These are phyloP conservation scores for Lentinula sp. DNA, from an alignment of 768 basidiomycete species.

Conservation along the genomic window DNA sequence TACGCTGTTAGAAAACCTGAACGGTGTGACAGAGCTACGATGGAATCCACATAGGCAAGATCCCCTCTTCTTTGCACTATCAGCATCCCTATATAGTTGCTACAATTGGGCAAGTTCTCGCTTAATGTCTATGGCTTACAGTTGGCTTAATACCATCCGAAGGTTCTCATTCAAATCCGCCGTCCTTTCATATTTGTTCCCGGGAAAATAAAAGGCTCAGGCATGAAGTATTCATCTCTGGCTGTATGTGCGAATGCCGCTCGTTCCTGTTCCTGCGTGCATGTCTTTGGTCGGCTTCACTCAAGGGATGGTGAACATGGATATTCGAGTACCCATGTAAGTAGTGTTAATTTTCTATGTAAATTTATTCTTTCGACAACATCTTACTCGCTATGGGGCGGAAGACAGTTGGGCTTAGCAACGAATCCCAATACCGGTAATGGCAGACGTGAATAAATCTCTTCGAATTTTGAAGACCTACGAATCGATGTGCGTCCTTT, in stretches of 20 bases:
- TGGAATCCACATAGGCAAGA: constrained; percentile 39
- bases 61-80: constrained; percentile 36
- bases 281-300: constrained; percentile 43
- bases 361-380: too few relatives aligned
- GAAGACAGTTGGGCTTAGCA: constrained; percentile 31
- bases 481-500: too few relatives aligned
- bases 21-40: constrained; percentile 16
- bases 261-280: constrained; percentile 53
- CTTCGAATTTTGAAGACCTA: not conserved
- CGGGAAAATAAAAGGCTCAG: constrained; percentile 31
- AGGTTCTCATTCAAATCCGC: constrained; percentile 28
- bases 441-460: constrained; percentile 48
- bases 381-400: constrained; percentile 34
- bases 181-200: constrained; percentile 47
- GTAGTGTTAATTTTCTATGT: too few relatives aligned
- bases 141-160: not conserved
- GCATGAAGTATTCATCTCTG: constrained; percentile 54
- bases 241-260: constrained; percentile 26
- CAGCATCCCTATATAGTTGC: constrained; percentile 36
- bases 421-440: constrained; percentile 36
- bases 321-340: not conserved
- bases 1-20: not conserved
- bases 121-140: constrained; percentile 23
- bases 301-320: constrained; percentile 10
- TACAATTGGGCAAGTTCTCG: constrained; percentile 43